These are phyloP conservation scores for Xylogone sp. DNA, from an alignment of 2,329 filamentous ascomycete genomes.

Conservation along the genomic window DNA sequence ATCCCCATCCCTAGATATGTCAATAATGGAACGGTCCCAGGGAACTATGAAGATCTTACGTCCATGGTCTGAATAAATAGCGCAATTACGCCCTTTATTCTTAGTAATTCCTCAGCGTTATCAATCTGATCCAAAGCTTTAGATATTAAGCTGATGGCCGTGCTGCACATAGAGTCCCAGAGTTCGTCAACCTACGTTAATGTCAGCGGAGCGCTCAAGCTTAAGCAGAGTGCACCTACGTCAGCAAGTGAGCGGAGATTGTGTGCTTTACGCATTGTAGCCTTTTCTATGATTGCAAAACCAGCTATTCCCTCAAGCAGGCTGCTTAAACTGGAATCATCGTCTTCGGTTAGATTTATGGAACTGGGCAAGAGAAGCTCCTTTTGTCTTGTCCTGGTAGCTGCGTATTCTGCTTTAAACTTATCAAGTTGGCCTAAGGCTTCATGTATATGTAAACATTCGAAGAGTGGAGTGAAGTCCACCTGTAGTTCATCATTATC, in stretches of 20 bases:
- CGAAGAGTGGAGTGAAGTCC: conserved; percentile 90
- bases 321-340: conserved; percentile 82
- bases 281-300: conserved; percentile 93
- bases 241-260: conserved; percentile 80
- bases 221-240: conserved; percentile 44
- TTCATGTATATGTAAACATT: conserved; percentile 94
- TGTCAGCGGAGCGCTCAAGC: conserved; percentile 10
- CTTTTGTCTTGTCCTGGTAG: conserved; percentile 85
- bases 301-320: conserved; percentile 91
- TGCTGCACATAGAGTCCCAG: conserved; percentile 97
- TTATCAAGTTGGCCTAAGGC: conserved; percentile 89
- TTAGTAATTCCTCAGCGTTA: conserved; percentile 86
- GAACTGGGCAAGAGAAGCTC: conserved; percentile 78
- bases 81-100: conserved; percentile 88
- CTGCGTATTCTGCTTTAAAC: conserved; percentile 88
- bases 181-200: conserved; percentile 80
- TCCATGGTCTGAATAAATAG: conserved; percentile 99
- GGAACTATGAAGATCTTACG: conserved; percentile 41
- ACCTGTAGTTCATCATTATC: conserved; percentile 95
- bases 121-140: conserved; percentile 75
- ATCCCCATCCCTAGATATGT: conserved; percentile 71
- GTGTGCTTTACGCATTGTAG: conserved; percentile 82
- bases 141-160: conserved; percentile 76
- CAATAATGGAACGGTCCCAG: background rate
- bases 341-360: conserved; percentile 75